Base-by-base conservation (phyloP, 768 basidiomycete genomes). In the Lentinula lateritia region DNA sequence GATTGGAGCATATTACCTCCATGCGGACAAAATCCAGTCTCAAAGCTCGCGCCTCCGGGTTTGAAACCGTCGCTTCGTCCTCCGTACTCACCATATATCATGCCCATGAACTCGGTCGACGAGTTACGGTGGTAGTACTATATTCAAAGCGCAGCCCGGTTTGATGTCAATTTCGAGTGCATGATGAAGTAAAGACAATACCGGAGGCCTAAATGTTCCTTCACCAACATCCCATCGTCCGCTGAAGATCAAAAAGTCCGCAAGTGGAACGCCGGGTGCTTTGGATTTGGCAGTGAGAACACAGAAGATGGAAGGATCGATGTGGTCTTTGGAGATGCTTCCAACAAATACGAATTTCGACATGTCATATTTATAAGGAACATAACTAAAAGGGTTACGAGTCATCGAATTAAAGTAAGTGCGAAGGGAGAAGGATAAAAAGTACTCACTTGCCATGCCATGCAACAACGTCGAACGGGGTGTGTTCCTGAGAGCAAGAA, bases 401-500 rank as follows among this genome's bases (percentile, higher is more conserved):
- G 32, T n/a, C 7, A 36, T 54, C 16, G 34, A 34, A 5, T 8
- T 20, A 3, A 10, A 32, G 50, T n/a, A 10, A 32, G 50, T n/a
- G 23, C 23, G 23, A 23, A 15, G 58, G 10, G 28, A 20, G 15
- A 6, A 35, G 52, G 34, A 18, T 32, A 39, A 36, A 3, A 35
- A 34, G 32, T 12, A 73, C 82, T 56, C 68, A 85, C 84, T 85
- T 87, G 71, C 85, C 85, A 54, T 83, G 81, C 86, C 85, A 88
- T 1, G 86, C 86, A 32, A 88, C 87, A 43, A 88, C 86, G 67
- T 89, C 87, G 69, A 88, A 89, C 0, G 87, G 87, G 1, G 87
- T 86, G 69, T 87, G 83, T 48, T 83, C 79, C 63, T 88, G 85
- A 43, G 74, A 71, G 64, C 83, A 84, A 23, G 72, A 69, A 67